phyloP scores from a whole-genome alignment of 345 rosid species.

The Clausena lansium region DNA sequence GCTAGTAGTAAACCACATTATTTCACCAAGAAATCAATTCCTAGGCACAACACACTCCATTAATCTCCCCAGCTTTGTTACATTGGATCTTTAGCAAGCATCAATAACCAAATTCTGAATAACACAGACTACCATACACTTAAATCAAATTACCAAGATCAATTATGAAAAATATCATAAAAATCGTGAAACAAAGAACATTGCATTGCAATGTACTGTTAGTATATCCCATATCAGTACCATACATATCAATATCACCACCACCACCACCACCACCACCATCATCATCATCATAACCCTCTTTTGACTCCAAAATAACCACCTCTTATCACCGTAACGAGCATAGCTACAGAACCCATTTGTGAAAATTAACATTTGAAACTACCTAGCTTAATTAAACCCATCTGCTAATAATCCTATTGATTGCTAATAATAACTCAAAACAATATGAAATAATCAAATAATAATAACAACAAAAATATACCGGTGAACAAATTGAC shows the following conservation, averaged over 20 bases:
- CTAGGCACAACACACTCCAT: neutral
- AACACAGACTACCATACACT: neutral
- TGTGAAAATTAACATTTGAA: neutral
- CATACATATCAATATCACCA: no score
- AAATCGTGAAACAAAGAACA: neutral
- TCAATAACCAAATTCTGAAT: neutral
- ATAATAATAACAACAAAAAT: no score
- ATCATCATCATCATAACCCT: neutral
- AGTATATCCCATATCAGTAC: no score
- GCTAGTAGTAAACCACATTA: neutral
- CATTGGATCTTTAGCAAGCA: neutral
- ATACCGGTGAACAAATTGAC: slow-evolving; percentile 61
- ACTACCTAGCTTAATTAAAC: neutral
- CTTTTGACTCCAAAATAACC: neutral
- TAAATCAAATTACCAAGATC: neutral
- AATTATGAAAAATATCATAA: no score
- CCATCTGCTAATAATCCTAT: neutral
- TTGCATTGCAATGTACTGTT: no score
- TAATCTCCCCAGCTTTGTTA: neutral
- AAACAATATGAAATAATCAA: no score
- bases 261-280: neutral
- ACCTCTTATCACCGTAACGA: no score
- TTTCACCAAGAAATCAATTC: neutral
- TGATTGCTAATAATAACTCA: neutral
- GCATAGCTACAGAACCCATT: neutral